These are phyloP conservation scores for Neoarthrinium moseri DNA, from an alignment of 2,329 filamentous ascomycete species.

Conservation along the genomic window DNA sequence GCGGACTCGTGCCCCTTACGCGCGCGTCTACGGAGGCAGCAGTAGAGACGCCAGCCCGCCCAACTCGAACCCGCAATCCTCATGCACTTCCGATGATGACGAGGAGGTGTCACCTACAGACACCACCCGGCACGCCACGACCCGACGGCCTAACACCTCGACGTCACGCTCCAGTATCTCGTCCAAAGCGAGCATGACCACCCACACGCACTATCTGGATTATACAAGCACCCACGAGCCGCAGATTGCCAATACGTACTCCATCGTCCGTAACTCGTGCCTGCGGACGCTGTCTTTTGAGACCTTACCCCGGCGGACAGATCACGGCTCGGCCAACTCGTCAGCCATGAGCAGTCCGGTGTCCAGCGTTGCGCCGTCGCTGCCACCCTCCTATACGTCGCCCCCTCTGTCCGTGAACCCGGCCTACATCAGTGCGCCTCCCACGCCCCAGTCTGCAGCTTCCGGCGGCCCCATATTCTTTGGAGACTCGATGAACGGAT, in stretches of 20 bases:
- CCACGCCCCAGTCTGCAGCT: slow-evolving; percentile 45
- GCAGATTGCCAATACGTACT: slow-evolving; percentile 59
- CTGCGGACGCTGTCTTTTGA: slow-evolving; percentile 66
- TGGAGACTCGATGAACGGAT: slow-evolving; percentile 62
- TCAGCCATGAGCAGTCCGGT: slow-evolving; percentile 23
- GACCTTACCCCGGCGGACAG: slow-evolving; percentile 57
- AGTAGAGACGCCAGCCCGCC: slow-evolving; percentile 48
- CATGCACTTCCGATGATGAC: slow-evolving; percentile 51
- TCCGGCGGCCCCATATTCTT: slow-evolving; percentile 69
- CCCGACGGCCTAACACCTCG: slow-evolving; percentile 42
- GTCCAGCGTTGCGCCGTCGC: slow-evolving; percentile 37
- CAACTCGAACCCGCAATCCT: slow-evolving; percentile 45
- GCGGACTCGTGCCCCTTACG: slow-evolving; percentile 59
- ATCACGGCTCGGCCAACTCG: slow-evolving; percentile 30
- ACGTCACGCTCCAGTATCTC: slow-evolving; percentile 53
- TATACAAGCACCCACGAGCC: slow-evolving; percentile 70
- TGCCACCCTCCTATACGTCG: slow-evolving; percentile 34
- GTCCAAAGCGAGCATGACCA: slow-evolving; percentile 44
- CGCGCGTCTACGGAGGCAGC: slow-evolving; percentile 50
- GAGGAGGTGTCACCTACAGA: slow-evolving; percentile 34
- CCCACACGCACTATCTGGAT: slow-evolving; percentile 64
- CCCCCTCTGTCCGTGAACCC: slow-evolving; percentile 29
- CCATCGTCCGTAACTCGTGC: slow-evolving; percentile 65
- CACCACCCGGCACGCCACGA: slow-evolving; percentile 13
- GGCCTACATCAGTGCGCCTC: slow-evolving; percentile 52